Conservation (phyloP, 2,329 filamentous ascomycete species). For the Endoconidiophora laricicola region DNA sequence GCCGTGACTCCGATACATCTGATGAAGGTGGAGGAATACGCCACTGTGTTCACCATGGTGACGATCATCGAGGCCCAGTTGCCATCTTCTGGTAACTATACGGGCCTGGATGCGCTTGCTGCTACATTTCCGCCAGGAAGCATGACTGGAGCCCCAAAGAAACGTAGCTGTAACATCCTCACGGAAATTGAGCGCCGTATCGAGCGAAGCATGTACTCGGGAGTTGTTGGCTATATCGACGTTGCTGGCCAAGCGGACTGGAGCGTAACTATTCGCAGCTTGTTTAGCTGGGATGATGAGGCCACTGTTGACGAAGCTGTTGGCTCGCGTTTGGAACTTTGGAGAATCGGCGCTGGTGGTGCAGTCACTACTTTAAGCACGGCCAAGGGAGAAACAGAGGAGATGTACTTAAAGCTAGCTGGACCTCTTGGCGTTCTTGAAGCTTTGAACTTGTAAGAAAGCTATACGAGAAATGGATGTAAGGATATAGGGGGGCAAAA, state of each 20-base stretch:
- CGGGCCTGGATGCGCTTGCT: constrained; percentile 60
- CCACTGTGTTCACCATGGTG: constrained; percentile 81
- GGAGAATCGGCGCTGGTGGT: constrained; percentile 79
- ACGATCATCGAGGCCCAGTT: constrained; percentile 65
- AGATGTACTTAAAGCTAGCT: constrained; percentile 67
- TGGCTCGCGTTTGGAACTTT: constrained; percentile 35
- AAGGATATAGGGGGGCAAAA: constrained; percentile 3
- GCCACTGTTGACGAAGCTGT: constrained; percentile 17
- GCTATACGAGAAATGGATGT: constrained; percentile 12
- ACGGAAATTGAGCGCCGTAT: constrained; percentile 43
- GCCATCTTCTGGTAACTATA: constrained; percentile 24
- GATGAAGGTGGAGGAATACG: constrained; percentile 79
- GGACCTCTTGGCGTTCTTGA: constrained; percentile 37
- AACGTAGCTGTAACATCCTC: constrained; percentile 74
- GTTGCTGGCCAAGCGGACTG: constrained; percentile 74
- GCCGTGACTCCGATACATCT: constrained; percentile 60
- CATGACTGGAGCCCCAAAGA: constrained; percentile 95
- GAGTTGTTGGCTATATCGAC: constrained; percentile 80
- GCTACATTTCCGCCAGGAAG: constrained; percentile 72
- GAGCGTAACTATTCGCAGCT: constrained; percentile 75
- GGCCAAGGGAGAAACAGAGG: constrained; percentile 65
- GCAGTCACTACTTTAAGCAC: constrained; percentile 78
- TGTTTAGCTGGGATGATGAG: constrained; percentile 57
- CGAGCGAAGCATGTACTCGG: constrained; percentile 65
- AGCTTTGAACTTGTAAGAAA: constrained; percentile 8